Evolutionary conservation across 352 stramenopile genomes (phyloP).

Genomic region (Phytophthora niederhauseri): DNA sequence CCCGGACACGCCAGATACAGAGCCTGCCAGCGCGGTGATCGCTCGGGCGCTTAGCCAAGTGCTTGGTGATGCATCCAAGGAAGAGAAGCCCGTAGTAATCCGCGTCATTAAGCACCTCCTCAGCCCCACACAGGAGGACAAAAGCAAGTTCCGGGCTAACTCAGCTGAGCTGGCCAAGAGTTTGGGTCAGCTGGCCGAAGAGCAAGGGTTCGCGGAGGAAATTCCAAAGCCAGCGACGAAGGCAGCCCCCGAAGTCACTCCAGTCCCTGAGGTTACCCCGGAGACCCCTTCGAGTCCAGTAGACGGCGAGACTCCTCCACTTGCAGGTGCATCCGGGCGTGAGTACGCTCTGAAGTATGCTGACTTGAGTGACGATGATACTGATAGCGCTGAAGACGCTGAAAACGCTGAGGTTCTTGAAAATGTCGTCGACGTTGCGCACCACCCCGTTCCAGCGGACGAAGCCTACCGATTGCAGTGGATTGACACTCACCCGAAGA

Average conservation of each 20-base stretch:
- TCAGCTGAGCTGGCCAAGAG: slow-evolving; percentile 23
- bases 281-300: slow-evolving; percentile 3
- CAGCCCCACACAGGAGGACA: slow-evolving; percentile 31
- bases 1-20: slow-evolving; percentile 24
- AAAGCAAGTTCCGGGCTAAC: slow-evolving; percentile 29
- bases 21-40: slow-evolving; percentile 37
- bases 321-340: slow-evolving; percentile 39
- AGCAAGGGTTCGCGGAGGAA: slow-evolving; percentile 27
- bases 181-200: slow-evolving; percentile 21
- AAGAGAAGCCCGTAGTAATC: slow-evolving; percentile 43
- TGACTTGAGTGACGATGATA: slow-evolving; percentile 16
- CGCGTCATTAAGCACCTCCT: slow-evolving; percentile 62
- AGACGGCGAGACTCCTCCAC: slow-evolving; percentile 10
- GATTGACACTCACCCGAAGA: slow-evolving; percentile 41
- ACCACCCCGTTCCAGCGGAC: slow-evolving; percentile 43
- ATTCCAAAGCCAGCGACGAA: slow-evolving; percentile 6
- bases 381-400: slow-evolving; percentile 17
- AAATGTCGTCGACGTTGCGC: slow-evolving; percentile 27
- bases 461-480: slow-evolving; percentile 45
- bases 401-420: slow-evolving; percentile 1
- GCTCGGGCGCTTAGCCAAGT: slow-evolving; percentile 49
- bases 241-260: slow-evolving; percentile 9
- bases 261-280: background rate
- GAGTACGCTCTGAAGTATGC: slow-evolving; percentile 44
- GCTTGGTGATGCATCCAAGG: slow-evolving; percentile 41